Conservation (phyloP, 306 rosid species). For the Prunus persica region DNA sequence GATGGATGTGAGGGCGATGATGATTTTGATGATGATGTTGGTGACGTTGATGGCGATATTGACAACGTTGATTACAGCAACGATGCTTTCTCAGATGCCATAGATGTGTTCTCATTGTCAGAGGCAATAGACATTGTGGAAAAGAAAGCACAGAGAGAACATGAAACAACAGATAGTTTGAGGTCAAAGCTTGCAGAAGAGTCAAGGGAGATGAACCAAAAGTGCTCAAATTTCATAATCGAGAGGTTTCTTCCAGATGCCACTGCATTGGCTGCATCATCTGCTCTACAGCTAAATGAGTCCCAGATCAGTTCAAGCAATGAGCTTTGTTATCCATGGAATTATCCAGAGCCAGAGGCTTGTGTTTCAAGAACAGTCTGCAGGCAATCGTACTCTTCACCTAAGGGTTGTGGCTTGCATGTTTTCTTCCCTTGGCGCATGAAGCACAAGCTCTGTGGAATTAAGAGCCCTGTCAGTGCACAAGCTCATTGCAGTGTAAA, state of each 20-base stretch:
- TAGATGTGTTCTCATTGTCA: slow-evolving; percentile 70
- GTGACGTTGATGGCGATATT: slow-evolving; percentile 4
- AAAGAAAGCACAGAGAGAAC: slow-evolving; percentile 31
- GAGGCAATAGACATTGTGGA: slow-evolving; percentile 82
- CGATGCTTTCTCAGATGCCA: slow-evolving; percentile 43
- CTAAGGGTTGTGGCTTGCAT: slow-evolving; percentile 68
- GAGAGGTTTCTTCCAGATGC: slow-evolving; percentile 89
- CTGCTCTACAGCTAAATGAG: slow-evolving; percentile 28
- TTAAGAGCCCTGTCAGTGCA: slow-evolving; percentile 49
- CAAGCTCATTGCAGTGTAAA: slow-evolving; percentile 29
- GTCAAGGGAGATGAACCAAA: slow-evolving; percentile 32
- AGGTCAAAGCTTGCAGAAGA: slow-evolving; percentile 52
- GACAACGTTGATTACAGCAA: slow-evolving; percentile 7
- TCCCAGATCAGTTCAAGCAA: slow-evolving; percentile 6
- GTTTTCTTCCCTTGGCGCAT: slow-evolving; percentile 60
- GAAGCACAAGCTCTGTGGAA: slow-evolving; percentile 69
- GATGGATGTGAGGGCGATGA: slow-evolving; percentile 25
- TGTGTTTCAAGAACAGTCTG: slow-evolving; percentile 12
- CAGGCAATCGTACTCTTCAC: slow-evolving; percentile 42
- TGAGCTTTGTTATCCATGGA: not conserved
- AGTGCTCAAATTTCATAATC: slow-evolving; percentile 66
- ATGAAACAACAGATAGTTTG: slow-evolving; percentile 21
- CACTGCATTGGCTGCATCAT: slow-evolving; percentile 67
- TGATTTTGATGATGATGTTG: not conserved
- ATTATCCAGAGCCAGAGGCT: slow-evolving; percentile 31